A percentile compares a stretch with the other conserved stretches of the same genome.
Evolutionary conservation across 1,284 basidiomycete genomes (phyloP).

Genomic region (Exobasidium cylindrosporum): DNA sequence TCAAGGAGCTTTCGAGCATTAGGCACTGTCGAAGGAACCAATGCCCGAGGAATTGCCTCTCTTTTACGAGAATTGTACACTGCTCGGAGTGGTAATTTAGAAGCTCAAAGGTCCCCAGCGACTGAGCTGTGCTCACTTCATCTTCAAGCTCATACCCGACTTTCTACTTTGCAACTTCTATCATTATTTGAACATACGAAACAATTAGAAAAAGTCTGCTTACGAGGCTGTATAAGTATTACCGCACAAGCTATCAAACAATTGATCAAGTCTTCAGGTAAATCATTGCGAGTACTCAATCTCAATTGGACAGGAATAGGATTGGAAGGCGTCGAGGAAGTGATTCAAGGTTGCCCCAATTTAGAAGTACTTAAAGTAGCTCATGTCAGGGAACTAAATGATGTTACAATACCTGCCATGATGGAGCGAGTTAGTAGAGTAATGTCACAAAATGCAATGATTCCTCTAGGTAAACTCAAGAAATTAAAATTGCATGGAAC

Average conservation of each 20-base stretch:
- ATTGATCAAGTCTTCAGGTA: not conserved
- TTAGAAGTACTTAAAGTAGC: constrained; percentile 2
- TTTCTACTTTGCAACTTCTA: not conserved
- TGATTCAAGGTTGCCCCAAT: constrained; percentile 2
- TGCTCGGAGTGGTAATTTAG: too few relatives aligned
- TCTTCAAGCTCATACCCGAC: not conserved
- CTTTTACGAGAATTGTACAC: not conserved
- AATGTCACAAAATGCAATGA: not conserved
- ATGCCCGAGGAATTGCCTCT: not conserved
- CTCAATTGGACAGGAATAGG: constrained; percentile 13
- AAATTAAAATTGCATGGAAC: constrained; percentile 6
- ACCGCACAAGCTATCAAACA: not conserved
- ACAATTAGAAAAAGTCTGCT: constrained; percentile 1
- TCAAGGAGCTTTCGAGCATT: not conserved
- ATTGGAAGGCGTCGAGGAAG: not conserved
- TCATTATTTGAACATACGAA: not conserved
- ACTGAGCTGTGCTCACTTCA: not conserved
- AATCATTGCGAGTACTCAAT: not conserved
- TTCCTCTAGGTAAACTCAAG: constrained; percentile 5
- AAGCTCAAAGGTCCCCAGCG: not conserved
- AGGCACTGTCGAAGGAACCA: not conserved
- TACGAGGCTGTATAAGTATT: constrained; percentile 5
- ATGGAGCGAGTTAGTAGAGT: constrained; percentile 5
- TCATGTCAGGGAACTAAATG: constrained; percentile 7
- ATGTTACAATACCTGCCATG: not conserved